Percentiles rank a stretch among this genome's conserved stretches.
Conservation (phyloP, 2,329 filamentous ascomycete species). For the Hypoxylon sp. region DNA sequence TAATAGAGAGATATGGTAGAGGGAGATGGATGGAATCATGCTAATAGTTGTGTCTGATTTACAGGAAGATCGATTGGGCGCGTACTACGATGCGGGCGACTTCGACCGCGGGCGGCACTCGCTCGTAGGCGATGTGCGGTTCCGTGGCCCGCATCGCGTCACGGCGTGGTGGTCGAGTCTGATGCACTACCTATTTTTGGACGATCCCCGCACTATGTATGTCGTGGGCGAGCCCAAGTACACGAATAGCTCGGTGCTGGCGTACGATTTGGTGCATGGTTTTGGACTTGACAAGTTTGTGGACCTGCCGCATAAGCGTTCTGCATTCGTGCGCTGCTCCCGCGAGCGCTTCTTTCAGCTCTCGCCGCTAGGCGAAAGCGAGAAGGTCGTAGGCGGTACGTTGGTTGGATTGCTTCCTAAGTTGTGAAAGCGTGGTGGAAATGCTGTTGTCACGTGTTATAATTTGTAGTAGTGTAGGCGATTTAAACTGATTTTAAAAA, state of each 20-base stretch:
- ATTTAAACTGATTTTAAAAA: neutral
- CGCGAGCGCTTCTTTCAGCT: constrained; percentile 79
- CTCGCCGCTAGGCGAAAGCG: constrained; percentile 70
- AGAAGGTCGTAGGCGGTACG: constrained; percentile 69
- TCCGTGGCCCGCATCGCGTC: constrained; percentile 72
- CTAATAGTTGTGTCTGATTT: constrained; percentile 9
- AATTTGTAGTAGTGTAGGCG: constrained; percentile 1
- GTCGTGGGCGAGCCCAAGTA: constrained; percentile 80
- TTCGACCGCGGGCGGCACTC: constrained; percentile 72
- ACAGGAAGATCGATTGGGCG: constrained; percentile 69
- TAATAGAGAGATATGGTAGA: too few species aligned
- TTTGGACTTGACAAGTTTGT: constrained; percentile 80
- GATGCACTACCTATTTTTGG: constrained; percentile 75
- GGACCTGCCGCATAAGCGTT: constrained; percentile 80
- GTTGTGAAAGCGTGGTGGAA: constrained; percentile 56
- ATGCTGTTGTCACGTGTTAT: constrained; percentile 14
- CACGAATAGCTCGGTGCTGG: constrained; percentile 77
- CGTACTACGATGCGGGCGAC: constrained; percentile 69
- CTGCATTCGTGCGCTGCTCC: constrained; percentile 75
- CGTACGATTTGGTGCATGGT: constrained; percentile 82
- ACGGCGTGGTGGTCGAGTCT: constrained; percentile 73
- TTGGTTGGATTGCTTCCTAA: constrained; percentile 68
- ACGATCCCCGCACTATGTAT: constrained; percentile 70
- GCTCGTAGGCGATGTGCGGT: constrained; percentile 71
- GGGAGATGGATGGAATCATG: neutral